phyloP scores from a whole-genome alignment of 345 rosid genomes.

The Citrus trifoliata region DNA sequence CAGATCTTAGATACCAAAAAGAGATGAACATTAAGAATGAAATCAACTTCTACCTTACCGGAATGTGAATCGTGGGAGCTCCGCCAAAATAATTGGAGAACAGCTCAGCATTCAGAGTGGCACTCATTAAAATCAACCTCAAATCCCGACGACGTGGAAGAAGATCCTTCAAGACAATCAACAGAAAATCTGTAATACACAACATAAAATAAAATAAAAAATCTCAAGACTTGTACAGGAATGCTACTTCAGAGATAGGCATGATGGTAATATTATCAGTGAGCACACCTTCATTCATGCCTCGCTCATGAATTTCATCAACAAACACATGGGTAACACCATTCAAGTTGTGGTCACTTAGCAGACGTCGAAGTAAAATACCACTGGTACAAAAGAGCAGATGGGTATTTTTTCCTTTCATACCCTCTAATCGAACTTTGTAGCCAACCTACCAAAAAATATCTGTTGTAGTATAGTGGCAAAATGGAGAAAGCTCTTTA shows the following conservation, averaged over 20 bases:
- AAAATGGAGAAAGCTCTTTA: conserved; percentile 32
- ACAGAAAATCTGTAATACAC: conserved; percentile 67
- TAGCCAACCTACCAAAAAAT: conserved; percentile 88
- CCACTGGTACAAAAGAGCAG: conserved; percentile 98
- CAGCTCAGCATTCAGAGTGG: conserved; percentile 94
- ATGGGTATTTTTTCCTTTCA: conserved; percentile 93
- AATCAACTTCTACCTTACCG: conserved; percentile 47
- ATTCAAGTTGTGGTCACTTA: conserved; percentile 82
- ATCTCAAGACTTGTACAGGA: background rate
- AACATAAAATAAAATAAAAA: background rate
- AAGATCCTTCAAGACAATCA: conserved; percentile 96
- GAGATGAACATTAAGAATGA: background rate
- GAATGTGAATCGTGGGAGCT: conserved; percentile 90
- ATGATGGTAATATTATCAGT: background rate
- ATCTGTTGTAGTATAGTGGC: conserved; percentile 49
- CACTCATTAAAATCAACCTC: conserved; percentile 97
- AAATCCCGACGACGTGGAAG: conserved; percentile 92
- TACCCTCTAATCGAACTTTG: conserved; percentile 97
- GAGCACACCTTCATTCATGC: conserved; percentile 95
- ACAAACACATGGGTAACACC: conserved; percentile 97
- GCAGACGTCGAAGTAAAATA: conserved; percentile 80
- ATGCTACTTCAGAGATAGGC: conserved; percentile 2
- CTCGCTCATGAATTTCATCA: conserved; percentile 98
- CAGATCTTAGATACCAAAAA: conserved; percentile 6
- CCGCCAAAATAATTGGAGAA: conserved; percentile 88